Conservation (phyloP, 441 rosid species). For the Euphorbia celastroides region DNA sequence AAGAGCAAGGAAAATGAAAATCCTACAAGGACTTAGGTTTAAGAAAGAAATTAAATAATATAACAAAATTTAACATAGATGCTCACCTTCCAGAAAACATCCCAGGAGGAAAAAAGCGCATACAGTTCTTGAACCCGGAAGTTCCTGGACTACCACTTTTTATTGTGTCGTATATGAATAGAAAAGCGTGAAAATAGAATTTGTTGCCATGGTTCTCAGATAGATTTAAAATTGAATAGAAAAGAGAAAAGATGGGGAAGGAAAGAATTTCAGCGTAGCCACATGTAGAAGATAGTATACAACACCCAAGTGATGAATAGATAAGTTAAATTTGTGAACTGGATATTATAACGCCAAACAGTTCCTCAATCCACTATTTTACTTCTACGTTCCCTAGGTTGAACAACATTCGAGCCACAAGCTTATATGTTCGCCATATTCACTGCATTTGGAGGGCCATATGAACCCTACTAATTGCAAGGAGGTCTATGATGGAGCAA, state of each 20-base stretch:
- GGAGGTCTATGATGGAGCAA: neutral
- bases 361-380: neutral
- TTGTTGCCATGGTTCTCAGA: too few species aligned
- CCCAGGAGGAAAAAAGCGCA: slow-evolving; percentile 78
- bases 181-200: slow-evolving; percentile 26
- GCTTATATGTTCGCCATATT: too few species aligned
- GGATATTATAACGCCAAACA: neutral
- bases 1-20: slow-evolving; percentile 7
- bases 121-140: slow-evolving; percentile 80
- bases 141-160: slow-evolving; percentile 72
- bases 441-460: neutral
- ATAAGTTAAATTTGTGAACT: neutral
- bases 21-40: slow-evolving; percentile 15
- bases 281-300: too few species aligned
- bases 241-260: too few species aligned
- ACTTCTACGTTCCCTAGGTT: neutral
- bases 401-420: neutral
- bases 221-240: too few species aligned
- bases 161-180: slow-evolving; percentile 92
- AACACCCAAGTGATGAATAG: slow-evolving; percentile 6
- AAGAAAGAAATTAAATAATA: slow-evolving; percentile 6
- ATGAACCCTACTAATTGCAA: neutral
- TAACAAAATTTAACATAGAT: slow-evolving; percentile 17
- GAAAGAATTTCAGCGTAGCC: too few species aligned
- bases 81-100: slow-evolving; percentile 94